Evolutionary conservation across 1,284 basidiomycete genomes (phyloP).

Genomic region (Ceratobasidium sp.): DNA sequence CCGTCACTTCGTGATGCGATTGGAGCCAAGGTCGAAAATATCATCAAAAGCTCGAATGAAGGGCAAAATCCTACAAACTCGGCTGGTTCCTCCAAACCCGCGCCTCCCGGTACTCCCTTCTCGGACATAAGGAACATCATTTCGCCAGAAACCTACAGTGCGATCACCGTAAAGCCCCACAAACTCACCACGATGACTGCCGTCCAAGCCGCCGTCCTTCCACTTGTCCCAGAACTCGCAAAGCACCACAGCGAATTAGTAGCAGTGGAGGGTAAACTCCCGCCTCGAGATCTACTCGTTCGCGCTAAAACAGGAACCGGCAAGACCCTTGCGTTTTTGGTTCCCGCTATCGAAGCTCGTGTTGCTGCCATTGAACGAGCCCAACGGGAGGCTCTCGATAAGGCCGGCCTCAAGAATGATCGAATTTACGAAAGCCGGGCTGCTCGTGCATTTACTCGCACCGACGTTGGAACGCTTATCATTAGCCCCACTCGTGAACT

Average conservation of each 20-base stretch:
- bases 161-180: constrained; percentile 76
- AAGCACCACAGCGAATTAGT: constrained; percentile 58
- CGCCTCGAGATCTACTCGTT: constrained; percentile 73
- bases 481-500: constrained; percentile 95
- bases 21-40: neutral
- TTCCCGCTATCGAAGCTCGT: constrained; percentile 87
- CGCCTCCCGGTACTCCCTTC: constrained; percentile 53
- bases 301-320: constrained; percentile 94
- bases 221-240: constrained; percentile 68
- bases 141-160: constrained; percentile 64
- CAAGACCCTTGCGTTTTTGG: constrained; percentile 90
- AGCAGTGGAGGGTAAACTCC: constrained; percentile 49
- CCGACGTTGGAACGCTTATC: constrained; percentile 79
- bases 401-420: constrained; percentile 57
- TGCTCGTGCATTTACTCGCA: constrained; percentile 56
- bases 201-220: constrained; percentile 86
- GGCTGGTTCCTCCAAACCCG: constrained; percentile 32
- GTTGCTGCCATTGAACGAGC: constrained; percentile 59
- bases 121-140: constrained; percentile 58
- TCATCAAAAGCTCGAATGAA: neutral
- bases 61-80: neutral
- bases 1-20: neutral
- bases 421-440: constrained; percentile 23
- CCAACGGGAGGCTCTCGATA: constrained; percentile 53
- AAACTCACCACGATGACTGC: constrained; percentile 79